A percentile compares a stretch with the other conserved stretches of the same genome.
Conservation (phyloP, 768 basidiomycete species). For the Amanita muscaria region DNA sequence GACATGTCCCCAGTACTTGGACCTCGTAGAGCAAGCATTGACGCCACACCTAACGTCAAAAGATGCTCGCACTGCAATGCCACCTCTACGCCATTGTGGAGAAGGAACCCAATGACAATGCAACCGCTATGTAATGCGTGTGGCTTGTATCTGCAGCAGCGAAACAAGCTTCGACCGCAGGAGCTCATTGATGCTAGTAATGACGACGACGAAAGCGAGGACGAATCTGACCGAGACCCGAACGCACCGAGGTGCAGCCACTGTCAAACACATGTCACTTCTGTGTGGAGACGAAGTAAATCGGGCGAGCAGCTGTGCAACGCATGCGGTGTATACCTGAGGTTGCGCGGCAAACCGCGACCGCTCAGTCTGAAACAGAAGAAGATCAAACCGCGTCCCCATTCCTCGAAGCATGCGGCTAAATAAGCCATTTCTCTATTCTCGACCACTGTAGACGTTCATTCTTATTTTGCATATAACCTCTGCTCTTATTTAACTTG, state of each 20-base stretch:
- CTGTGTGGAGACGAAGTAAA: conserved; percentile 44
- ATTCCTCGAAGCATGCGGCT: conserved; percentile 31
- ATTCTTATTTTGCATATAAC: too few species aligned
- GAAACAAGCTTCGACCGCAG: conserved; percentile 37
- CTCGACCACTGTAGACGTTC: too few species aligned
- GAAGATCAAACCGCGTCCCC: conserved; percentile 35
- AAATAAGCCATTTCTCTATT: conserved; percentile 4
- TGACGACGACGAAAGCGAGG: conserved; percentile 30
- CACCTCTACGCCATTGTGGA: conserved; percentile 41
- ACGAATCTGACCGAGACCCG: conserved; percentile 31
- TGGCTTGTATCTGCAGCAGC: conserved; percentile 38
- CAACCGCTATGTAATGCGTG: conserved; percentile 41
- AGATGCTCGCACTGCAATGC: conserved; percentile 39
- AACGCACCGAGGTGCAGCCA: conserved; percentile 40
- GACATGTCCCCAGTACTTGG: conserved; percentile 15
- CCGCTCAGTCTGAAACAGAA: conserved; percentile 37
- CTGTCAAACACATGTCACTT: conserved; percentile 40
- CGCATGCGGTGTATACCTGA: conserved; percentile 40
- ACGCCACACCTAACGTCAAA: conserved; percentile 25
- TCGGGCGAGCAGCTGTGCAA: conserved; percentile 42
- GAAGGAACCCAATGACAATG: conserved; percentile 35
- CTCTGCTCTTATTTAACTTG: too few species aligned
- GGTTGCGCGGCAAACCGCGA: conserved; percentile 38
- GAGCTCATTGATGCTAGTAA: conserved; percentile 41
- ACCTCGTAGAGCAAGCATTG: conserved; percentile 22